phyloP scores from a whole-genome alignment of 805 yeast genomes.

The Pichia rugopelliculosa region DNA sequence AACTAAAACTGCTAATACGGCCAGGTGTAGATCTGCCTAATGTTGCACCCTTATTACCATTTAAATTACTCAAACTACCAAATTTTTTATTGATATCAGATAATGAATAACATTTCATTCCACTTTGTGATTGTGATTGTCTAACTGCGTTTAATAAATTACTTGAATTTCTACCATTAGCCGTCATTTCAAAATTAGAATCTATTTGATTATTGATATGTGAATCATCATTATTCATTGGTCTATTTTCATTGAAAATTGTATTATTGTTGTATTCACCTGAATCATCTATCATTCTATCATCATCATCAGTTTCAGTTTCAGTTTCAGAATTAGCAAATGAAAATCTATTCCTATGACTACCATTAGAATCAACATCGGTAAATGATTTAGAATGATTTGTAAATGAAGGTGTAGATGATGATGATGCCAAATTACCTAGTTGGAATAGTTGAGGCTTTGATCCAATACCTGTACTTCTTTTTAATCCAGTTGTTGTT shows the following conservation, averaged over 20 bases:
- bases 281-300: background rate
- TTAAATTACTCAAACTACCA: background rate
- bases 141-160: slow-evolving; percentile 2
- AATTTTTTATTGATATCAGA: slow-evolving; percentile 6
- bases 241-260: background rate
- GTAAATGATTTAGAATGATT: background rate
- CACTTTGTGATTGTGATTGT: background rate
- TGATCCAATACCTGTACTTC: slow-evolving; percentile 25
- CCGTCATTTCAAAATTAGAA: background rate
- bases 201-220: background rate
- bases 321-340: background rate
- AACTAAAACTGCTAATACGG: background rate
- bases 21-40: background rate
- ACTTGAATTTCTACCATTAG: background rate
- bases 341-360: background rate
- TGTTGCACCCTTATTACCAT: background rate
- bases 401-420: background rate
- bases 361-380: background rate
- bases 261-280: background rate
- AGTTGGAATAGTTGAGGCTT: slow-evolving; percentile 25
- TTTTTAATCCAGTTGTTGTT: slow-evolving; percentile 22
- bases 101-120: background rate
- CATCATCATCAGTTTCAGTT: background rate
- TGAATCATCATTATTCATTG: background rate
- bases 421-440: slow-evolving; percentile 4